phyloP scores from a whole-genome alignment of 202 grass and related monocot genomes.

The Alloteropsis angusta region DNA sequence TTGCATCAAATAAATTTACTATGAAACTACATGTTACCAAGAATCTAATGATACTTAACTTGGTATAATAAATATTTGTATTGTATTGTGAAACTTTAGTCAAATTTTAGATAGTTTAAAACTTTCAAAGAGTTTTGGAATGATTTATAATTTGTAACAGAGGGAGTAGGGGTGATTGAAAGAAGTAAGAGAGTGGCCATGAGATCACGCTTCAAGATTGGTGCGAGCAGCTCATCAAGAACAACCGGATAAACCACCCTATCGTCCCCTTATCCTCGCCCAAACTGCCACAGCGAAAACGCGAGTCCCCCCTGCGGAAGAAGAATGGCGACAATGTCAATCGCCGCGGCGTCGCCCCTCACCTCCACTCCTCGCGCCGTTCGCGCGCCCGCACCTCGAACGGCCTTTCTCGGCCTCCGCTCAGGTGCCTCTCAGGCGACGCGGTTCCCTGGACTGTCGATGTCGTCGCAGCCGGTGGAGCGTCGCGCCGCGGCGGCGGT shows the following conservation, averaged over 20 bases:
- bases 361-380: constrained; percentile 21
- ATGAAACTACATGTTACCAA: no score
- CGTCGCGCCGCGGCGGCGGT: constrained; percentile 29
- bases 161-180: no score
- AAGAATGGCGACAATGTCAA: constrained; percentile 44
- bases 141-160: no score
- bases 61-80: no score
- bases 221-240: neutral
- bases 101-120: no score
- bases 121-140: no score
- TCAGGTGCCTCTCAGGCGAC: neutral
- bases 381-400: neutral
- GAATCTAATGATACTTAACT: no score
- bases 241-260: neutral
- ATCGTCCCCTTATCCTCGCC: constrained; percentile 32
- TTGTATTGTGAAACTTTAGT: no score
- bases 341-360: constrained; percentile 44
- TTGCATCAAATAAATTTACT: no score
- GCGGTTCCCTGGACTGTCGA: constrained; percentile 22
- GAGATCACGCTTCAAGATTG: neutral
- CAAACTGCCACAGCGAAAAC: constrained; percentile 8
- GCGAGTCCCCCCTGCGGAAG: constrained; percentile 1
- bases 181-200: neutral
- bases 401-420: constrained; percentile 26
- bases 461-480: constrained; percentile 4